Evolutionary conservation across 208 protist genomes (phyloP), one percentile per base, ranked within the genome.

Genomic region (Leishmania braziliensis): DNA sequence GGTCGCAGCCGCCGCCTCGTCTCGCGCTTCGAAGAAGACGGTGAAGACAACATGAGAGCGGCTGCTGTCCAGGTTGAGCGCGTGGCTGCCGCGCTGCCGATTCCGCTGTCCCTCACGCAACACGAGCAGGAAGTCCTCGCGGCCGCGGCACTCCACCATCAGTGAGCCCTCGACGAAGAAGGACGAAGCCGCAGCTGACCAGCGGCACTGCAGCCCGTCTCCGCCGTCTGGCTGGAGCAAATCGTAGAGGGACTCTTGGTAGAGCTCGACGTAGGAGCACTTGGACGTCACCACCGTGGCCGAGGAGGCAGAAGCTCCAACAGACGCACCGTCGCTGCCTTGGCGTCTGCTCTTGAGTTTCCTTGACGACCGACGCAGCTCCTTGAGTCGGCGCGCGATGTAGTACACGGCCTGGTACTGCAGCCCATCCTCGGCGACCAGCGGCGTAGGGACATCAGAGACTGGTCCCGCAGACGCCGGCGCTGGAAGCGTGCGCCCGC

Each of bases 31-130:
- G 29, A 93, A 75, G 73, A 93, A 97, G 14, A 96, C 54, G 6
- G 97, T 98, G 84, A 98, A 97, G 56, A 99, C 86, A 18, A 90
- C 88, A 88, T 99, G 97, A 18, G 94, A 98, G 75, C 97, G 93
- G 77, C 89, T 97, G 81, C 91, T 98, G 81, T 98, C 91, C 20
- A 53, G 79, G 81, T 99, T 99, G 62, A 98, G 84, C 5, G 91
- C 77, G 75, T 98, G 95, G 36, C 76, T 81, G 29, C 91, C 88
- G 4, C 90, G 89, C 60, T 96, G 90, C 50, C 96, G 92, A 75
- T 94, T 92, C 18, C 83, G 72, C 80, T 95, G 88, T 2, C 97
- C 97, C 75, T 98, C 91, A 12, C 91, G 84, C 54, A 98, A 82
- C 63, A 98, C 93, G 36, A 91, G 46, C 48, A 96, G 48, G 48